phyloP scores from a whole-genome alignment of 257 asterid genomes.

The Ligustrum vulgare region DNA sequence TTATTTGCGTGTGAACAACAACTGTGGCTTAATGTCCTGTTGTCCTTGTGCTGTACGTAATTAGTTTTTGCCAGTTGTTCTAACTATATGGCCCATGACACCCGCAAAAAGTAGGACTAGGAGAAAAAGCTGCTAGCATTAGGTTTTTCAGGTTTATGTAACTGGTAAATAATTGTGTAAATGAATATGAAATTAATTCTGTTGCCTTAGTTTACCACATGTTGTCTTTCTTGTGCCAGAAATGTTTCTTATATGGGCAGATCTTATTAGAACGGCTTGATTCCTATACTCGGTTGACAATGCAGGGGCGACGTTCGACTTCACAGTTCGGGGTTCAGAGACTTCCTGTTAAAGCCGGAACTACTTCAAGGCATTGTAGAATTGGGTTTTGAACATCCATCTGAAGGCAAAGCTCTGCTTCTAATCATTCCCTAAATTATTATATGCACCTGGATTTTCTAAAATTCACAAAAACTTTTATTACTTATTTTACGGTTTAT shows the following conservation, averaged over 20 bases:
- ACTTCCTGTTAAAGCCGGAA: constrained; percentile 45
- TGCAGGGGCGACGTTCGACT: constrained; percentile 47
- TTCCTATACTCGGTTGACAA: constrained; percentile 3
- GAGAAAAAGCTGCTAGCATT: background rate
- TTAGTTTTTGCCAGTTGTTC: background rate
- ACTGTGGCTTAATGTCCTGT: background rate
- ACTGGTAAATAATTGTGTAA: background rate
- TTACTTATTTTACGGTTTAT: background rate
- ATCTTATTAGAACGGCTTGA: background rate
- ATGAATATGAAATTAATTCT: background rate
- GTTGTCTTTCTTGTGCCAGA: background rate
- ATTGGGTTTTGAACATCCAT: constrained; percentile 50
- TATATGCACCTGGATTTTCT: background rate
- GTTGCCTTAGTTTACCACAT: background rate
- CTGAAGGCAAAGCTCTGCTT: constrained; percentile 32
- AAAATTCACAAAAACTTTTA: background rate
- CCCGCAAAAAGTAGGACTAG: background rate
- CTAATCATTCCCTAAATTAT: background rate
- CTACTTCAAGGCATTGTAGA: constrained; percentile 50
- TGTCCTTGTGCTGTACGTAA: background rate
- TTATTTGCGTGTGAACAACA: background rate
- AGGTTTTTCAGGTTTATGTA: background rate
- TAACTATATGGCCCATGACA: background rate
- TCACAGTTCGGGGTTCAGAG: constrained; percentile 53
- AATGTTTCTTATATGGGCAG: background rate